Percentiles rank a stretch among this genome's conserved stretches.
These are phyloP conservation scores for Phycomyces blakesleeanus DNA, from an alignment of 192 early-diverging fungal species.

Conservation along the genomic window DNA sequence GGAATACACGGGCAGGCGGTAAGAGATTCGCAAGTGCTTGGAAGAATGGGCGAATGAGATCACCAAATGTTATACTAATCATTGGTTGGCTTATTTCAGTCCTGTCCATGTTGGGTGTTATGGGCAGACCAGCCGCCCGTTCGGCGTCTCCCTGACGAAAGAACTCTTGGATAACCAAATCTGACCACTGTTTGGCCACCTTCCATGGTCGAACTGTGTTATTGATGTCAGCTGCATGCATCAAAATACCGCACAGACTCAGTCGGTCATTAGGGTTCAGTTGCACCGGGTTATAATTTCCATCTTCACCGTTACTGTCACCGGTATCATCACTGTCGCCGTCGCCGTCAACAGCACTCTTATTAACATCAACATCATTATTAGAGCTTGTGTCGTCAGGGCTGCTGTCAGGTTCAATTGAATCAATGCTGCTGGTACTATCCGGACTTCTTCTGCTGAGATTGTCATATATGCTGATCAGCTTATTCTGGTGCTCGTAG, in stretches of 20 bases:
- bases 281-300: conserved; percentile 4
- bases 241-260: conserved; percentile 52
- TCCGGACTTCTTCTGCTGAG: no score
- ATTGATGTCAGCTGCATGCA: conserved; percentile 84
- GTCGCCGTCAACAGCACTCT: neutral
- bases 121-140: conserved; percentile 60
- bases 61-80: conserved; percentile 73
- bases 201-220: conserved; percentile 77
- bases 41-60: conserved; percentile 82
- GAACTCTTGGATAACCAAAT: conserved; percentile 78
- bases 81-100: conserved; percentile 58
- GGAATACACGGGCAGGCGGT: conserved; percentile 51
- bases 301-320: neutral
- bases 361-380: neutral
- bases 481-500: conserved; percentile 46
- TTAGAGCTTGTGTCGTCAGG: neutral
- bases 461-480: neutral
- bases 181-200: conserved; percentile 85
- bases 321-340: neutral
- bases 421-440: no score
- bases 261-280: conserved; percentile 50
- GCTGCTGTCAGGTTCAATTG: neutral
- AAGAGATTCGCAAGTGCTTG: conserved; percentile 57
- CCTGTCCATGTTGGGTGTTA: conserved; percentile 89
- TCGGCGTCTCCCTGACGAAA: conserved; percentile 81